Evolutionary conservation across 2,329 filamentous ascomycete genomes (phyloP).

Genomic region (Xylariales sp.): DNA sequence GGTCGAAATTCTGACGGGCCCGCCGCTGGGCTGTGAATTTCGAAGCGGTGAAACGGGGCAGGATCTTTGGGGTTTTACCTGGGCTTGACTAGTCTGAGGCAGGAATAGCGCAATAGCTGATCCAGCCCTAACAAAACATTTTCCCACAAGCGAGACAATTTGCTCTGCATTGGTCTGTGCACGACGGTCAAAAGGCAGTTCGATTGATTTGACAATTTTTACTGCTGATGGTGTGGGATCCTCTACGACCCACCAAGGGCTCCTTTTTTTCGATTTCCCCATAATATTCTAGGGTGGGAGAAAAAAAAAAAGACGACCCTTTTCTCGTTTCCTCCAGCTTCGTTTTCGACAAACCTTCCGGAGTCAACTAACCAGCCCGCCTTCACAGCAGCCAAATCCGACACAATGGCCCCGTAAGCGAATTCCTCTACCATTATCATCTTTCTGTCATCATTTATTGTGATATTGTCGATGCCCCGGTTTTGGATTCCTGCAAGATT

Average conservation of each 20-base stretch:
- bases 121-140: too few species aligned
- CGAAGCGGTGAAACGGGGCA: conserved; percentile 5
- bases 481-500: conserved; percentile 60
- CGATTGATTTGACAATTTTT: too few species aligned
- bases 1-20: too few species aligned
- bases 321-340: conserved; percentile 1
- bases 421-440: conserved; percentile 48
- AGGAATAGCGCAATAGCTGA: too few species aligned
- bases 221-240: too few species aligned
- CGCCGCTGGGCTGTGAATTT: conserved; percentile 6
- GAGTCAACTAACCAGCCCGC: conserved; percentile 8
- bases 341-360: neutral
- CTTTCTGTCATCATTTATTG: too few species aligned
- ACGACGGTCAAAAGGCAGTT: too few species aligned
- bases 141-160: neutral
- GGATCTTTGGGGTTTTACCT: neutral
- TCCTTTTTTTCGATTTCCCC: conserved; percentile 7
- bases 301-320: too few species aligned
- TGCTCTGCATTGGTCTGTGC: too few species aligned
- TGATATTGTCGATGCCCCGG: conserved; percentile 39
- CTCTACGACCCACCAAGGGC: too few species aligned
- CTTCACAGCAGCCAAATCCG: conserved; percentile 16
- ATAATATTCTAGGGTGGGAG: too few species aligned
- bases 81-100: neutral
- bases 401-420: conserved; percentile 32